Conservation (phyloP, 768 basidiomycete genomes). For the Boletus pseudo-olivaceus region DNA sequence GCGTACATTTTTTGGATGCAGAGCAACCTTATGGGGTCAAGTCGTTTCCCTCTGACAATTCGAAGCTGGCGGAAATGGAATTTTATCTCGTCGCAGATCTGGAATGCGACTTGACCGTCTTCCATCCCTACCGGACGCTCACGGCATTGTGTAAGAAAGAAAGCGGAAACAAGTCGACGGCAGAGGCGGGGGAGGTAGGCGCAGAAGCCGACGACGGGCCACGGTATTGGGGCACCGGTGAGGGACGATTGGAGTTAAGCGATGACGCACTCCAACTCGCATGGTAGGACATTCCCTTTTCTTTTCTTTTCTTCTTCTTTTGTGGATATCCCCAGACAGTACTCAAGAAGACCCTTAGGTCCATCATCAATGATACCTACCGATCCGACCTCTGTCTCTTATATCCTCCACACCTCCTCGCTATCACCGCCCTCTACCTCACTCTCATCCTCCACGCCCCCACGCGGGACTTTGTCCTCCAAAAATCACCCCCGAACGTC, state of each 20-base stretch:
- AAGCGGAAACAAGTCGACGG: slow-evolving; percentile 38
- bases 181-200: slow-evolving; percentile 57
- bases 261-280: slow-evolving; percentile 80
- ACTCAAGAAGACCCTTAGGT: slow-evolving; percentile 48
- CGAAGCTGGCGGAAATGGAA: slow-evolving; percentile 97
- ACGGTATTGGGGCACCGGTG: slow-evolving; percentile 77
- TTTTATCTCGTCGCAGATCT: slow-evolving; percentile 97
- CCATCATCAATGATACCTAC: slow-evolving; percentile 95
- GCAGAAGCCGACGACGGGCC: slow-evolving; percentile 52
- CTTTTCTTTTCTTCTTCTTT: background rate
- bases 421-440: slow-evolving; percentile 88
- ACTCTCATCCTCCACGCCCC: slow-evolving; percentile 72
- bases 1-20: slow-evolving; percentile 16
- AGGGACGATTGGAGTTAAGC: slow-evolving; percentile 74
- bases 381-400: slow-evolving; percentile 91
- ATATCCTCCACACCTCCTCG: slow-evolving; percentile 93
- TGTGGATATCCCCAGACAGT: background rate
- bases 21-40: slow-evolving; percentile 70
- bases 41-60: slow-evolving; percentile 82
- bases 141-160: slow-evolving; percentile 67
- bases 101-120: slow-evolving; percentile 90
- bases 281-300: slow-evolving; percentile 52
- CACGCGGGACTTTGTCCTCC: slow-evolving; percentile 44
- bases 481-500: slow-evolving; percentile 31
- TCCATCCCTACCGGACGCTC: slow-evolving; percentile 93